Evolutionary conservation across 2,329 filamentous ascomycete genomes (phyloP).

Genomic region (Aschersonia sp.): DNA sequence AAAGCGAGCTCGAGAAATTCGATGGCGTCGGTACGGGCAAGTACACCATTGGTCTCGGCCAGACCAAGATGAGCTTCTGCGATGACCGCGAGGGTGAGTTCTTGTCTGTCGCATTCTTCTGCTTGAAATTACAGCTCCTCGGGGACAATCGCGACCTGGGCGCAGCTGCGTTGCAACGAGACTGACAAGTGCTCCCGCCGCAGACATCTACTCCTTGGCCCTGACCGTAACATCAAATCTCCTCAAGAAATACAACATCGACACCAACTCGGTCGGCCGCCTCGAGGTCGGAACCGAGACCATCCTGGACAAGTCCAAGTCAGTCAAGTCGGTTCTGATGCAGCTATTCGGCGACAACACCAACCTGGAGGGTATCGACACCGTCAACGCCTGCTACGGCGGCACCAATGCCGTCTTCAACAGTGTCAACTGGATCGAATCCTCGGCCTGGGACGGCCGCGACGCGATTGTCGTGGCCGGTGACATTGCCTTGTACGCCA

Average conservation of each 20-base stretch:
- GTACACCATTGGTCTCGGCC: conserved; percentile 82
- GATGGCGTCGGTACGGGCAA: conserved; percentile 71
- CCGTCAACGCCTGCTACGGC: conserved; percentile 74
- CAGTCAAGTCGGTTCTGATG: conserved; percentile 79
- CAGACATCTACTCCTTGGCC: conserved; percentile 79
- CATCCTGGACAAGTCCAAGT: conserved; percentile 79
- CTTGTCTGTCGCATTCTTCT: not conserved
- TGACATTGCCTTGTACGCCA: conserved; percentile 76
- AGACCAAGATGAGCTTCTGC: conserved; percentile 88
- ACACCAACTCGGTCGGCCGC: conserved; percentile 62
- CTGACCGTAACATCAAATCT: conserved; percentile 66
- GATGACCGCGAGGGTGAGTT: conserved; percentile 67
- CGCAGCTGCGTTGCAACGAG: not conserved
- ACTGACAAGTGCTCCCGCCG: not conserved
- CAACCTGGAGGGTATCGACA: conserved; percentile 73
- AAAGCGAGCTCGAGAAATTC: conserved; percentile 71
- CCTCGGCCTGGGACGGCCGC: conserved; percentile 72
- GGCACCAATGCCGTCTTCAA: conserved; percentile 78
- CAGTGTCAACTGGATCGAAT: conserved; percentile 73
- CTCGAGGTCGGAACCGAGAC: conserved; percentile 80
- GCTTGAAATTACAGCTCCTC: too few relatives aligned
- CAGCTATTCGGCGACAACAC: conserved; percentile 74
- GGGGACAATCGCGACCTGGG: too few relatives aligned
- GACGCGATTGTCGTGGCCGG: conserved; percentile 68
- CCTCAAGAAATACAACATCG: conserved; percentile 70